phyloP scores from a whole-genome alignment of 257 asterid species.

The Nemophila menziesii region DNA sequence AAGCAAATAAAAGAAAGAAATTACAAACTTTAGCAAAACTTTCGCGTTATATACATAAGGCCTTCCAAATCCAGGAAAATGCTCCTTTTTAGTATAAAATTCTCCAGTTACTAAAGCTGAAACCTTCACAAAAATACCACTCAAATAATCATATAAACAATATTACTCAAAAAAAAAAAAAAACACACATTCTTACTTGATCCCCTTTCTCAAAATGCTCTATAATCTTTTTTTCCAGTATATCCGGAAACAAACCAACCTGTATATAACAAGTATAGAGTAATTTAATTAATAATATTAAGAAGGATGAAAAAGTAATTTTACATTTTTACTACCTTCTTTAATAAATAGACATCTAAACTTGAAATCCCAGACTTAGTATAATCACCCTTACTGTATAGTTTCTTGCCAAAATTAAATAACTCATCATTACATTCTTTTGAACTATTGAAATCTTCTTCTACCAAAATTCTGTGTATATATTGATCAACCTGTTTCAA shows the following conservation, averaged over 20 bases:
- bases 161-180: constrained; percentile 17
- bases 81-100: constrained; percentile 84
- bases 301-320: background rate
- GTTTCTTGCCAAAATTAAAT: constrained; percentile 41
- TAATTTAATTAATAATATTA: background rate
- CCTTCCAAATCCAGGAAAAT: constrained; percentile 96
- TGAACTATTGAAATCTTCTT: constrained; percentile 58
- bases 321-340: constrained; percentile 38
- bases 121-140: constrained; percentile 58
- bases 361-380: constrained; percentile 56
- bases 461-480: constrained; percentile 78
- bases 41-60: constrained; percentile 78
- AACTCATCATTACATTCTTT: constrained; percentile 43
- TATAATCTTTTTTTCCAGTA: constrained; percentile 62
- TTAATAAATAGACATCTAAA: constrained; percentile 51
- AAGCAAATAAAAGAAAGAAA: constrained; percentile 7
- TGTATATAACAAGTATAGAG: constrained; percentile 17
- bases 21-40: constrained; percentile 63
- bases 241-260: constrained; percentile 93
- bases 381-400: constrained; percentile 74
- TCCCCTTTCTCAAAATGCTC: constrained; percentile 85
- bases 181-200: constrained; percentile 37
- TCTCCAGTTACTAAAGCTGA: constrained; percentile 97
- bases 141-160: constrained; percentile 17
- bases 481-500: constrained; percentile 70